Evolutionary conservation across 116 monocot species (phyloP).

Genomic region (Trichopus zeylanicus): DNA sequence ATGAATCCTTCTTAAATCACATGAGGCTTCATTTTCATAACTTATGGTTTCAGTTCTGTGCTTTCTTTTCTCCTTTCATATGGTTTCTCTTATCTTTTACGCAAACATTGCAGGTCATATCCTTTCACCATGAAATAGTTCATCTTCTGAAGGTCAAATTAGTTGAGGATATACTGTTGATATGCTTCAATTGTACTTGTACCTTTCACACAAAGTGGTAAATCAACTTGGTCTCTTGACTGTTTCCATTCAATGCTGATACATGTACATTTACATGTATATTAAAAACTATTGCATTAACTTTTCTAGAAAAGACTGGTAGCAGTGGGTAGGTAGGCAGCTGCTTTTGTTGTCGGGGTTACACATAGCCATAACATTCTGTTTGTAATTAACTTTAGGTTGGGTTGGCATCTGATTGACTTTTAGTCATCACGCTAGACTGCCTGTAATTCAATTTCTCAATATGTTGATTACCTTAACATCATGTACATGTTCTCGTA

Average conservation of each 20-base stretch:
- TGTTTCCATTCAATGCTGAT: neutral
- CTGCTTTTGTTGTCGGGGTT: neutral
- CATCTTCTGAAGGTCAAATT: neutral
- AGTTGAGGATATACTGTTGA: neutral
- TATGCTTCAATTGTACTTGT: neutral
- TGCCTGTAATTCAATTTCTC: neutral
- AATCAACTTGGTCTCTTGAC: neutral
- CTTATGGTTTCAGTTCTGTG: neutral
- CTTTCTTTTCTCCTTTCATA: neutral
- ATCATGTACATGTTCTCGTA: slow-evolving; percentile 72
- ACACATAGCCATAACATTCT: too few relatives aligned
- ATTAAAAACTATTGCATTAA: too few relatives aligned
- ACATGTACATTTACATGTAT: neutral
- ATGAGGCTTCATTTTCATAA: neutral
- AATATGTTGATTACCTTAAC: slow-evolving; percentile 42
- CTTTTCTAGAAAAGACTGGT: neutral
- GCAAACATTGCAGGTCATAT: slow-evolving; percentile 82
- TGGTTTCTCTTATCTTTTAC: neutral
- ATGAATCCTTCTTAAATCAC: neutral
- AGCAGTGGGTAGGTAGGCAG: neutral
- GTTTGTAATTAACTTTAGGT: neutral
- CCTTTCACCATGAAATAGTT: slow-evolving; percentile 25
- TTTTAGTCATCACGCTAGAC: neutral
- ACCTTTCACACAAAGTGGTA: neutral
- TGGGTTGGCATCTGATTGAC: neutral